Evolutionary conservation across 371 early-diverging fungal genomes (phyloP).

Genomic region (Apophysomyces sp.): DNA sequence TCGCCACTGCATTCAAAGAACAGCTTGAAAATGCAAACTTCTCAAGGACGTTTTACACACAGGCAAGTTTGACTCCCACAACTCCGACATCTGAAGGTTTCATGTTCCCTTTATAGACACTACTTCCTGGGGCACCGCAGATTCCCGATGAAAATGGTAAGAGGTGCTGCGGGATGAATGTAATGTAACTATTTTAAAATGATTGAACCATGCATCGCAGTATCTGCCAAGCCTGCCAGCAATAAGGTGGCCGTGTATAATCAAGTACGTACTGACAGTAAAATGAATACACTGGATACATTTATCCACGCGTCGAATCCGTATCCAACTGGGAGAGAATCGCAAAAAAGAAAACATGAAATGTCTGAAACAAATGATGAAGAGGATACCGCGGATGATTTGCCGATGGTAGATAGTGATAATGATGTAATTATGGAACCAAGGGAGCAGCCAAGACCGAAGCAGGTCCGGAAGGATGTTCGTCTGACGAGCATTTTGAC

Average conservation of each 20-base stretch:
- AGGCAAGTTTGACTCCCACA: conserved; percentile 25
- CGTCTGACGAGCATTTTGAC: conserved; percentile 74
- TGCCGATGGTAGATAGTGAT: conserved; percentile 4
- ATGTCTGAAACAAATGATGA: not conserved
- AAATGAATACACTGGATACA: conserved; percentile 65
- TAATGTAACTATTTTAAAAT: not conserved
- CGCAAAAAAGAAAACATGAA: conserved; percentile 6
- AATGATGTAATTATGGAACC: conserved; percentile 5
- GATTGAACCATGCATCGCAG: not conserved
- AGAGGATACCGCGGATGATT: conserved; percentile 1
- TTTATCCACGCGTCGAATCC: conserved; percentile 30
- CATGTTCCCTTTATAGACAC: conserved; percentile 12
- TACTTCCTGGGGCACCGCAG: conserved; percentile 31
- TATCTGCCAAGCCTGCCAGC: not conserved
- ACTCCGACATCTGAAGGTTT: not conserved
- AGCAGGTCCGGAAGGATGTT: conserved; percentile 59
- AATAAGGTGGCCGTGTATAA: conserved; percentile 52
- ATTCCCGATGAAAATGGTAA: not conserved
- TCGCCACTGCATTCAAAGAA: conserved; percentile 65
- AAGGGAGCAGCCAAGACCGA: conserved; percentile 8
- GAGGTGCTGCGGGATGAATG: not conserved
- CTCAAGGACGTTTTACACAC: conserved; percentile 58
- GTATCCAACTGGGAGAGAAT: not conserved
- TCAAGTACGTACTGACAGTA: conserved; percentile 80
- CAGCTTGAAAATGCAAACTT: conserved; percentile 46